These are phyloP conservation scores for Apodospora peruviana DNA, from an alignment of 495 filamentous ascomycete species.

Conservation along the genomic window DNA sequence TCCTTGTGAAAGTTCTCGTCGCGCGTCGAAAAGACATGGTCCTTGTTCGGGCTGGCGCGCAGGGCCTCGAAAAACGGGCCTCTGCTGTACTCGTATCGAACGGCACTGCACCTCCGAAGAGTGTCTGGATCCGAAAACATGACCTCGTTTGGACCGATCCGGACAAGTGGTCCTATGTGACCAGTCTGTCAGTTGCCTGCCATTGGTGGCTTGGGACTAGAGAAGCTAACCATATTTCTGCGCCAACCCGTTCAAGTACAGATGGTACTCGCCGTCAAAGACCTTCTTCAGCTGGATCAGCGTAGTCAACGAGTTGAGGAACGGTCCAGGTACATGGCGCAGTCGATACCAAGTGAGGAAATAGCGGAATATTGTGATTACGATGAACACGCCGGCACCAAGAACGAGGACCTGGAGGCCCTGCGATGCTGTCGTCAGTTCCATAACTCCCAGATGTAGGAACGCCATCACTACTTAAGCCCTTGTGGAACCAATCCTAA, in stretches of 20 bases:
- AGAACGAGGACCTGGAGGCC: no score
- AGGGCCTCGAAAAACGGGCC: slow-evolving; percentile 26
- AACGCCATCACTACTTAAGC: no score
- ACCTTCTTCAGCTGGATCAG: slow-evolving; percentile 10
- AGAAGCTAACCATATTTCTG: slow-evolving; percentile 14
- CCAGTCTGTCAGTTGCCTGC: not conserved
- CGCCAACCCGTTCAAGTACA: slow-evolving; percentile 8
- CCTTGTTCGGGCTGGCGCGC: slow-evolving; percentile 16
- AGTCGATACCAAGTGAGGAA: slow-evolving; percentile 9
- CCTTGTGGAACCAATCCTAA: no score
- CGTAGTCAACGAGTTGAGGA: slow-evolving; percentile 9
- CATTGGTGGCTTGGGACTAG: not conserved
- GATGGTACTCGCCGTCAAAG: slow-evolving; percentile 5
- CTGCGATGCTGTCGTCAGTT: no score
- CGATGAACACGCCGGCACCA: no score
- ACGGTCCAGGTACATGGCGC: slow-evolving; percentile 19
- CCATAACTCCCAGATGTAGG: no score
- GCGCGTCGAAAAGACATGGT: slow-evolving; percentile 22
- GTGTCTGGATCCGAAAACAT: slow-evolving; percentile 33
- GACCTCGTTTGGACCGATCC: slow-evolving; percentile 39
- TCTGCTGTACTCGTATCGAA: slow-evolving; percentile 24
- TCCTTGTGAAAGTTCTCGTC: slow-evolving; percentile 28
- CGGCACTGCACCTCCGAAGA: slow-evolving; percentile 24
- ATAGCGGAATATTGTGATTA: no score
- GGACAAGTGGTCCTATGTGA: slow-evolving; percentile 28